Base-by-base conservation (phyloP, 78 protist species). In the Dictyostelium discoideum region DNA sequence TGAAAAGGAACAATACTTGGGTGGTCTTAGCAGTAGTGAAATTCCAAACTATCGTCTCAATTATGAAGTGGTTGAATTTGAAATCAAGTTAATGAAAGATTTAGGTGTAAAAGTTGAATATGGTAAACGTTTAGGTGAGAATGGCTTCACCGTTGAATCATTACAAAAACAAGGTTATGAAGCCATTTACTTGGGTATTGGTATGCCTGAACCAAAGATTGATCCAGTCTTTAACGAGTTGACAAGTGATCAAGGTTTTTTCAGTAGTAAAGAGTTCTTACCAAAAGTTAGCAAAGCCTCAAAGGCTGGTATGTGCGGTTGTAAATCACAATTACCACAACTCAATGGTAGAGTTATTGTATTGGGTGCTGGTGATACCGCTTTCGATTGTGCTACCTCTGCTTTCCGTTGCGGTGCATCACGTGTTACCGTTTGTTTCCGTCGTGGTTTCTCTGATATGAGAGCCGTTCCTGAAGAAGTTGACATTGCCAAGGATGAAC, bases 341-440 rank as follows among this genome's bases (percentile, higher is more conserved):
- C 50, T 98, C 11, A 22, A 69, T 80, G 99, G 99, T n/a, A 76
- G 96, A 65, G 99, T 98, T 29, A 92, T 98, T 50, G 99, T 99
- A 3, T 84, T 98, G 46, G 99, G 99, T 42, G 99, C 99, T 7
- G 99, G 99, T 26, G 99, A 99, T 92, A 98, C 99, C 0, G 99
- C 99, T 6, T 89, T 98, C 44, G 99, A 99, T 92, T 98, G 99
- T 89, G 99, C 99, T 14, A 97, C 98, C 46, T 86, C 97, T 26
- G 99, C 99, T 5, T 92, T 98, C 87, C 96, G 99, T 37, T 97
- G 98, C 86, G 99, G 99, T 22, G 99, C 99, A 3, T 20, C 78
- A 4, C 86, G 97, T 20, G 99, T 98, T 5, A 90, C 96, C 42
- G 92, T 99, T 20, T 87, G 95, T 20, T 97, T 98, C 98, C 96